A percentile compares a stretch with the other conserved stretches of the same genome.
Conservation (phyloP, 164 flowering plant genomes). For the Euptelea pleiosperma region DNA sequence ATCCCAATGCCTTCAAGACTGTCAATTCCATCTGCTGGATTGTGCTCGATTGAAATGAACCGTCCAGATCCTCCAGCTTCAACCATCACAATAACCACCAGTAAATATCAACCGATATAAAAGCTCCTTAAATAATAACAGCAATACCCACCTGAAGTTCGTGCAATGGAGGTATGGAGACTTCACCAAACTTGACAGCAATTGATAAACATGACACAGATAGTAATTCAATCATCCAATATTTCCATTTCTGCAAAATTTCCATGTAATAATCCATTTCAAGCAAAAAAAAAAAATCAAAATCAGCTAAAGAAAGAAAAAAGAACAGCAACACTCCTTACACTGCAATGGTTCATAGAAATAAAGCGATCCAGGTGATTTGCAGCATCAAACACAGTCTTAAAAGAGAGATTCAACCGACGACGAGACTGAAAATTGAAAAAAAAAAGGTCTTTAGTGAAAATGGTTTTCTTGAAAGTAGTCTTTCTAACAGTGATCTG, state of each 20-base stretch:
- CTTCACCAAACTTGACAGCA: constrained; percentile 56
- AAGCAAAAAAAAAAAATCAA: not conserved
- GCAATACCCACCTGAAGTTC: constrained; percentile 50
- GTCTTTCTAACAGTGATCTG: no score
- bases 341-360: constrained; percentile 36
- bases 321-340: constrained; percentile 17
- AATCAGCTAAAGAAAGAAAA: not conserved
- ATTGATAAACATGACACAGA: constrained; percentile 57
- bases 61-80: constrained; percentile 42
- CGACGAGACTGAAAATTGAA: constrained; percentile 29
- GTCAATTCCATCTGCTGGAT: constrained; percentile 53
- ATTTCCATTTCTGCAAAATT: constrained; percentile 37
- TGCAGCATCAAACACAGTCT: constrained; percentile 43
- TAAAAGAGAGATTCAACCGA: constrained; percentile 41
- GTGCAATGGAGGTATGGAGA: constrained; percentile 29
- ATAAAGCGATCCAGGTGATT: constrained; percentile 67
- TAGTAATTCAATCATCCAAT: constrained; percentile 50
- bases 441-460: not conserved
- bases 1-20: constrained; percentile 36
- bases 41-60: constrained; percentile 31
- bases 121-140: not conserved
- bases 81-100: not conserved
- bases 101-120: not conserved
- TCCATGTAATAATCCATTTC: not conserved
- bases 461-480: no score